phyloP scores from a whole-genome alignment of 1,139 yeast genomes.

The Hemisphaericaspora xylanilytica region DNA sequence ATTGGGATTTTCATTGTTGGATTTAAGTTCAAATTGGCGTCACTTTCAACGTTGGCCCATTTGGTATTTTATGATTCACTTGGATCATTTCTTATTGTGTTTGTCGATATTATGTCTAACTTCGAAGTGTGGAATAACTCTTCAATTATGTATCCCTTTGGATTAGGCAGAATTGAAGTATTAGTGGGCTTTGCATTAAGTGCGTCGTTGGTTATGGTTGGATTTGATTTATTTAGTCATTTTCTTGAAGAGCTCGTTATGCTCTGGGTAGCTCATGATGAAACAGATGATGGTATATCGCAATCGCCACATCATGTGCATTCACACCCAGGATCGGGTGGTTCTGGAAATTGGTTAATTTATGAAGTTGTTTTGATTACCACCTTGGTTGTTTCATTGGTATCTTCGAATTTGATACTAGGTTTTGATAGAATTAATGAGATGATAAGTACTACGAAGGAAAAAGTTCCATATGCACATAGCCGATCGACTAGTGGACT shows the following conservation, averaged over 20 bases:
- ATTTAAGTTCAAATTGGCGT: slow-evolving; percentile 52
- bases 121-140: slow-evolving; percentile 89
- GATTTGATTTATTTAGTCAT: slow-evolving; percentile 84
- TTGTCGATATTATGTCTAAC: slow-evolving; percentile 78
- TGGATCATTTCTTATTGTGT: slow-evolving; percentile 67
- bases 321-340: slow-evolving; percentile 43
- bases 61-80: slow-evolving; percentile 82
- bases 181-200: slow-evolving; percentile 85
- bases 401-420: slow-evolving; percentile 37
- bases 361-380: slow-evolving; percentile 28
- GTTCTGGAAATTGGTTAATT: slow-evolving; percentile 34
- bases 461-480: slow-evolving; percentile 1
- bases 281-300: slow-evolving; percentile 24
- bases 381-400: slow-evolving; percentile 31
- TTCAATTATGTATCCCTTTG: slow-evolving; percentile 87
- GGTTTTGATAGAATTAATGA: slow-evolving; percentile 35
- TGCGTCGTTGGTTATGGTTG: slow-evolving; percentile 83
- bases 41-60: slow-evolving; percentile 81
- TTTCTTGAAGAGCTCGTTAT: slow-evolving; percentile 72
- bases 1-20: slow-evolving; percentile 61
- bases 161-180: slow-evolving; percentile 84
- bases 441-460: slow-evolving; percentile 23
- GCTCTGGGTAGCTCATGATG: slow-evolving; percentile 40
- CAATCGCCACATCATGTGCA: slow-evolving; percentile 55
- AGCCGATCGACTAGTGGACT: not conserved